These are phyloP conservation scores for Leavenworthia alabamica DNA, from an alignment of 345 rosid genomes.

Conservation along the genomic window DNA sequence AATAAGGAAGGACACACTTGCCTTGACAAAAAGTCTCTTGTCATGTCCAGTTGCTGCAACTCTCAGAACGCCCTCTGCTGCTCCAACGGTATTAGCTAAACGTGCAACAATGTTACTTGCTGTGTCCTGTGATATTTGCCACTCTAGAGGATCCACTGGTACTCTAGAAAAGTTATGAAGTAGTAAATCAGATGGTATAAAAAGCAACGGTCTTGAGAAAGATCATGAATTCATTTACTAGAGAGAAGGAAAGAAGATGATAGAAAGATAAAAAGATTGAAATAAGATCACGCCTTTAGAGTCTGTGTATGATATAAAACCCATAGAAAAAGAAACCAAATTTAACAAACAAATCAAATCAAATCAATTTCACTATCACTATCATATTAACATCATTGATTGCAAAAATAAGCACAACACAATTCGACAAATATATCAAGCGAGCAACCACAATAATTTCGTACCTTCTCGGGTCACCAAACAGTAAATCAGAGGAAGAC, in stretches of 20 bases:
- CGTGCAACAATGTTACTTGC: conserved; percentile 69
- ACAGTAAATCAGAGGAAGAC: conserved; percentile 3
- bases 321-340: background rate
- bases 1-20: conserved; percentile 17
- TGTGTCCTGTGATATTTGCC: conserved; percentile 96
- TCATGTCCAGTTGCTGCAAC: conserved; percentile 99
- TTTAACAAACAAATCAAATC: background rate
- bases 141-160: conserved; percentile 93
- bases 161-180: conserved; percentile 39
- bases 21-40: conserved; percentile 83
- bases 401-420: background rate
- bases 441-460: background rate
- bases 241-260: background rate
- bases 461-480: background rate
- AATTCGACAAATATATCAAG: background rate
- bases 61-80: conserved; percentile 87
- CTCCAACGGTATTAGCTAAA: conserved; percentile 89
- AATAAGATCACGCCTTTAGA: background rate
- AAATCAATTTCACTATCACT: background rate
- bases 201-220: background rate
- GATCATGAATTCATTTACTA: background rate
- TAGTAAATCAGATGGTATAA: background rate
- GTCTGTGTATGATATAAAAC: background rate
- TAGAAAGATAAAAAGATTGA: background rate
- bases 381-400: background rate